Base-by-base conservation (phyloP, 202 grass and related monocot species). In the Digitaria exilis region DNA sequence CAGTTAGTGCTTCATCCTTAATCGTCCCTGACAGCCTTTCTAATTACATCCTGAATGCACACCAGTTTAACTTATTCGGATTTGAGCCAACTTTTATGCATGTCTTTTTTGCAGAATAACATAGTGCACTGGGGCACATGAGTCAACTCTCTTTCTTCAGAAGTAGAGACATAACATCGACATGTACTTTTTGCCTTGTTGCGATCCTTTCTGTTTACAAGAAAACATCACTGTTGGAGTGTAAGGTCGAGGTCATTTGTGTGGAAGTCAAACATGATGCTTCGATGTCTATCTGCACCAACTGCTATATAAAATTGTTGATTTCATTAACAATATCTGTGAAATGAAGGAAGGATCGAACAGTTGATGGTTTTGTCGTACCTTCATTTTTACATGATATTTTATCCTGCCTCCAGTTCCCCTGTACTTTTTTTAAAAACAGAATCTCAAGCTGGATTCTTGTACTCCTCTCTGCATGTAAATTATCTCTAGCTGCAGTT, bases 61-160 rank as follows among this genome's bases (percentile, higher is more conserved):
- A 73, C 6, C 48, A 37, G 5, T 63, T 52, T 65, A 58, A 71
- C 24, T 52, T 84, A 24, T 65, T 71, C 41, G 72, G 37, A 31
- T 31, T 45, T 66, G 29, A 72, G 65, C 72, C 69, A 44, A 76
- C 19, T 66, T 21, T 51, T 79, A n/a, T 57, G 10, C 57, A 67
- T 60, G 2, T 4, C 26, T 32, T 77, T n/a, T 85, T 66, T 78
- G 78, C 87, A 85, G 83, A 89, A 59, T 75, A 80, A 66, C 57
- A 73, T 56, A 34, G 51, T 30, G 56, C 44, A 72, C 46, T 1
- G 12, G 73, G 55, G 15, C 55, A 77, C 26, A 71, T 1, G 76
- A 7, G 3, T 71, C 26, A 5, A 75, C 49, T n/a, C 14, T 2
- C 24, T 51, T 51, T 73, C 18, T 39, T 22, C 32, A 39, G 63